Percentiles rank a stretch among this genome's conserved stretches.
Conservation (phyloP, 2,329 filamentous ascomycete genomes). For the Aciculosporium take region DNA sequence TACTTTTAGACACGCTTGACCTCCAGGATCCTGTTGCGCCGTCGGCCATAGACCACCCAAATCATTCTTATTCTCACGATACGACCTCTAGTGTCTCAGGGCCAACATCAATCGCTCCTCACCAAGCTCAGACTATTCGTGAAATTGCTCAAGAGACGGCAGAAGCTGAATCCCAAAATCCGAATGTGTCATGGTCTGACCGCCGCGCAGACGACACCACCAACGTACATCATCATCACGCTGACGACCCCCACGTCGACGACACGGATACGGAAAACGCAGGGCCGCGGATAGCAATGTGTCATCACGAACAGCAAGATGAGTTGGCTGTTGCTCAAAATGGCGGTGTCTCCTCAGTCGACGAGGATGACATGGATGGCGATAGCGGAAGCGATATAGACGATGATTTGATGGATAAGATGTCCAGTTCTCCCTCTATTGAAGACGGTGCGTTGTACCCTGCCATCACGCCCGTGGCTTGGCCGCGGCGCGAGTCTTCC, state of each 20-base stretch:
- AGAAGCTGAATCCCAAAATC: slow-evolving; percentile 54
- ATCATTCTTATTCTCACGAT: slow-evolving; percentile 9
- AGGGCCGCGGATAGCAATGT: slow-evolving; percentile 19
- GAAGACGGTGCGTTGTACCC: slow-evolving; percentile 82
- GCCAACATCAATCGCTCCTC: slow-evolving; percentile 49
- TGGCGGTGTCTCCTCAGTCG: slow-evolving; percentile 36
- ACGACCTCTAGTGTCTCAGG: slow-evolving; percentile 29
- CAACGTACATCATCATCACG: slow-evolving; percentile 25
- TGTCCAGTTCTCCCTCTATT: slow-evolving; percentile 96
- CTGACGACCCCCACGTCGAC: slow-evolving; percentile 27
- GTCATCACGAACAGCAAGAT: slow-evolving; percentile 32
- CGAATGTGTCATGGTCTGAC: slow-evolving; percentile 41
- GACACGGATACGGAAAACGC: slow-evolving; percentile 9
- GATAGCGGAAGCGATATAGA: slow-evolving; percentile 56
- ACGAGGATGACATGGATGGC: slow-evolving; percentile 52
- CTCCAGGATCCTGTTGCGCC: slow-evolving; percentile 73
- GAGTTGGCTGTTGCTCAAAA: slow-evolving; percentile 47
- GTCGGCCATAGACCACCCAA: slow-evolving; percentile 66
- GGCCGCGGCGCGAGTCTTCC: slow-evolving; percentile 31
- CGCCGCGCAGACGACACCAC: slow-evolving; percentile 27
- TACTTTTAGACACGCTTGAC: slow-evolving; percentile 69
- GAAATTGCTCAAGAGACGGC: slow-evolving; percentile 64
- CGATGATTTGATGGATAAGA: slow-evolving; percentile 94
- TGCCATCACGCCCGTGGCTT: slow-evolving; percentile 20
- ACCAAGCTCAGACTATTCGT: slow-evolving; percentile 74